phyloP scores from a whole-genome alignment of 2,329 filamentous ascomycete species.

The Lachnellula cervina region DNA sequence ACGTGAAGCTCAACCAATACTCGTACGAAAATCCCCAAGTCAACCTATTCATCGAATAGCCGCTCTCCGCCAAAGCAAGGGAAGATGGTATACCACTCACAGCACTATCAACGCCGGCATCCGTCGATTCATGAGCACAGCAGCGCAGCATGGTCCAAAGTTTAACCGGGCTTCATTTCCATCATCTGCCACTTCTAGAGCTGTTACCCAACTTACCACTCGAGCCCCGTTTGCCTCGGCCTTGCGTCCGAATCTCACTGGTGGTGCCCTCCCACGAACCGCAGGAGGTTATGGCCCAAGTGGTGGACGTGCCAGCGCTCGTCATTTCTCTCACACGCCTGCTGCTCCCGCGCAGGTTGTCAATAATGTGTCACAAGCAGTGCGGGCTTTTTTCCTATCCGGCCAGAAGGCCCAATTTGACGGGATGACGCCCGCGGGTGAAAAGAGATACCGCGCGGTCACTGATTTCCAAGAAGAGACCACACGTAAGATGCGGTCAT shows the following conservation, averaged over 20 bases:
- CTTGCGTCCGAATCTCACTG: slow-evolving; percentile 86
- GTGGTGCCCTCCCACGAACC: slow-evolving; percentile 75
- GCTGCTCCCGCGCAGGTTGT: slow-evolving; percentile 84
- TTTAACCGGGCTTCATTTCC: slow-evolving; percentile 49
- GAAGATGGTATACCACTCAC: slow-evolving; percentile 58
- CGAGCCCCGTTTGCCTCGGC: slow-evolving; percentile 83
- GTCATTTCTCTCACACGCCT: slow-evolving; percentile 88
- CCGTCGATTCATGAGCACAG: slow-evolving; percentile 34
- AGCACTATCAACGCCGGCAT: slow-evolving; percentile 47
- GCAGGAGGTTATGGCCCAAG: slow-evolving; percentile 85
- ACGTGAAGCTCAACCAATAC: slow-evolving; percentile 52
- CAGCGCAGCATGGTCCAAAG: slow-evolving; percentile 32
- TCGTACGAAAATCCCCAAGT: slow-evolving; percentile 50
- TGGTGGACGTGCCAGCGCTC: slow-evolving; percentile 61
- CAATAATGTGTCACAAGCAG: slow-evolving; percentile 89
- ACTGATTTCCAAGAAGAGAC: slow-evolving; percentile 69
- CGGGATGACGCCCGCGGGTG: slow-evolving; percentile 66
- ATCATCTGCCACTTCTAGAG: slow-evolving; percentile 50
- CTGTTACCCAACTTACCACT: slow-evolving; percentile 60
- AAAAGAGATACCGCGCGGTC: slow-evolving; percentile 76
- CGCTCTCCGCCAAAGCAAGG: slow-evolving; percentile 58
- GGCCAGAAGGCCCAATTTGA: slow-evolving; percentile 87
- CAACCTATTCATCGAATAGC: slow-evolving; percentile 55
- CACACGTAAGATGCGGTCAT: slow-evolving; percentile 58
- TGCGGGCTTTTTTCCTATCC: slow-evolving; percentile 87